Conservation (phyloP, 495 filamentous ascomycete genomes). For the Xylaria flabelliformis region DNA sequence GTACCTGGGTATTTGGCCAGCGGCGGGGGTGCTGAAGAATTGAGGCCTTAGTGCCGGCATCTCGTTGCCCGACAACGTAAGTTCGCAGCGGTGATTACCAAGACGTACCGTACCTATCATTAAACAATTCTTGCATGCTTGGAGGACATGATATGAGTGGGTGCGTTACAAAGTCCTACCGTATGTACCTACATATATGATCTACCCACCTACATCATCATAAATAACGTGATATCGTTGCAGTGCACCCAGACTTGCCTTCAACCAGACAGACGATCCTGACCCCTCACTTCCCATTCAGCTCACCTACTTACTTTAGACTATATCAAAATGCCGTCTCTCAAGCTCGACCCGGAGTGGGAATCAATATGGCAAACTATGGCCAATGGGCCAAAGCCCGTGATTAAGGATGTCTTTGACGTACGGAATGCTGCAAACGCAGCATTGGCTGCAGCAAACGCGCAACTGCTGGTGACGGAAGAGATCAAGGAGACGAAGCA, state of each 20-base stretch:
- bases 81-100: not conserved
- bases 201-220: not conserved
- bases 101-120: not conserved
- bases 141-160: not conserved
- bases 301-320: not conserved
- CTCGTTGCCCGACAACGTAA: not conserved
- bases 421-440: constrained; percentile 19
- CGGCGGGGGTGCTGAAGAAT: not conserved
- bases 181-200: not conserved
- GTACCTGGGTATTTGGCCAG: not conserved
- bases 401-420: constrained; percentile 9
- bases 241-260: not conserved
- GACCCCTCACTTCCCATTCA: not conserved
- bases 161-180: not conserved
- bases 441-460: not conserved
- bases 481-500: constrained; percentile 32
- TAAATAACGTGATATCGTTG: not conserved
- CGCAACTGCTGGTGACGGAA: constrained; percentile 14
- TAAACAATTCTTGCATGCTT: not conserved
- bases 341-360: constrained; percentile 33
- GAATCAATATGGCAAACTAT: constrained; percentile 5
- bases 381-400: constrained; percentile 18
- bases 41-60: not conserved
- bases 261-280: not conserved
- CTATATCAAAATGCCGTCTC: constrained; percentile 23